Evolutionary conservation across 202 grass and related monocot genomes (phyloP).

Genomic region (Schoenoplectus triqueter): DNA sequence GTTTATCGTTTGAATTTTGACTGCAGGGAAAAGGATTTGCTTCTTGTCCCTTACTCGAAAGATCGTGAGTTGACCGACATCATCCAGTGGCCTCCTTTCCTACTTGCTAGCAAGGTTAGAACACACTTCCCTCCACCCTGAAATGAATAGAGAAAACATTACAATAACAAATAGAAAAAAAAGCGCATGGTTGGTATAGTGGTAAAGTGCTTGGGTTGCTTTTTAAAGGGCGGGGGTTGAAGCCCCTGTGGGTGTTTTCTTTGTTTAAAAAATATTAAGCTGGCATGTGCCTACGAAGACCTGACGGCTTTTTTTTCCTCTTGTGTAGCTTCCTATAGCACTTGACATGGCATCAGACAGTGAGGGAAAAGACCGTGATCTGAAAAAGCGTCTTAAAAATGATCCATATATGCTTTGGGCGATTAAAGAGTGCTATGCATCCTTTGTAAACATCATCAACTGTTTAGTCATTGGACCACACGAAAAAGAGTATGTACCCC

Average conservation of each 20-base stretch:
- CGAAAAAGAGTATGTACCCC: constrained; percentile 62
- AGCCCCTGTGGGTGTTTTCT: too few relatives aligned
- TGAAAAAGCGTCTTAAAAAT: constrained; percentile 72
- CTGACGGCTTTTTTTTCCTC: constrained; percentile 18
- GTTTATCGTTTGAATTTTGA: constrained; percentile 31
- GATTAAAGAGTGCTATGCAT: constrained; percentile 89
- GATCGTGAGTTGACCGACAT: constrained; percentile 69
- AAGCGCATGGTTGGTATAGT: background rate
- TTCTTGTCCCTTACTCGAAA: constrained; percentile 95
- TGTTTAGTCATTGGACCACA: constrained; percentile 61
- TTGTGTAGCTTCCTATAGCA: constrained; percentile 82
- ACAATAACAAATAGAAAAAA: background rate
- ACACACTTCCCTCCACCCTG: background rate
- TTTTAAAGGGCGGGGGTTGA: too few relatives aligned
- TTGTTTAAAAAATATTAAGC: too few relatives aligned
- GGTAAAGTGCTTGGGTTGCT: too few relatives aligned
- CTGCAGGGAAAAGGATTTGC: constrained; percentile 82
- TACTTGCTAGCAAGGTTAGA: constrained; percentile 91
- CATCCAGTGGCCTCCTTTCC: constrained; percentile 86
- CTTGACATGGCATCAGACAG: constrained; percentile 96
- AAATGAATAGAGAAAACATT: constrained; percentile 25
- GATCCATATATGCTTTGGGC: constrained; percentile 83
- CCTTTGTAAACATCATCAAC: constrained; percentile 87
- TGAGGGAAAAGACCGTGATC: constrained; percentile 76
- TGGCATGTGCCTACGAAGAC: background rate